phyloP scores from a whole-genome alignment of 345 rosid species.

The Populus ilicifolia region DNA sequence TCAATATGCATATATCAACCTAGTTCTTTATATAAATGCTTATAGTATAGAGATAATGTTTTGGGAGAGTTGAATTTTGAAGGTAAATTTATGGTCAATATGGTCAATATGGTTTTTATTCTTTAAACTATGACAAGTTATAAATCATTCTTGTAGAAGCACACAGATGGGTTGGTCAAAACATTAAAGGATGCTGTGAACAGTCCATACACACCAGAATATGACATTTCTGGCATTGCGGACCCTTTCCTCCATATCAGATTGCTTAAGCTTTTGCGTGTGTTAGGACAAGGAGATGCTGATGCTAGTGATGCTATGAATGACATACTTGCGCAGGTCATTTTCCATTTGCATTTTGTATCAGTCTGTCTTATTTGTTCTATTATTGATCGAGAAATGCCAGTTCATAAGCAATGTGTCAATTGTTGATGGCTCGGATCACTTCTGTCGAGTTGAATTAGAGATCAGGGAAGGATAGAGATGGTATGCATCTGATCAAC shows the following conservation, averaged over 20 bases:
- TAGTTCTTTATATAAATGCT: neutral
- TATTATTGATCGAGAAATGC: neutral
- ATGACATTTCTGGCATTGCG: conserved; percentile 94
- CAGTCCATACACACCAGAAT: conserved; percentile 96
- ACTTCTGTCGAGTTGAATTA: neutral
- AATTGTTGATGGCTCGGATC: neutral
- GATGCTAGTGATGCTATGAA: conserved; percentile 96
- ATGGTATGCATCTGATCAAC: neutral
- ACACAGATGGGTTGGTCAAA: conserved; percentile 84
- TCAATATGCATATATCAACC: neutral
- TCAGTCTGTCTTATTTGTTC: neutral
- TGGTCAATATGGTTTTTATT: neutral
- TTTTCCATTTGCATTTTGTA: conserved; percentile 22
- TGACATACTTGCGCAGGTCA: conserved; percentile 98
- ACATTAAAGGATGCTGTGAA: conserved; percentile 79
- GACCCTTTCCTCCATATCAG: conserved; percentile 99
- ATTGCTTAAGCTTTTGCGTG: conserved; percentile 80
- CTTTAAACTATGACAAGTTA: conserved; percentile 3
- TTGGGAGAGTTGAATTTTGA: neutral
- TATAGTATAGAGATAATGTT: neutral
- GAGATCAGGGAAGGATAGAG: neutral
- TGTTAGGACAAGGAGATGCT: conserved; percentile 90
- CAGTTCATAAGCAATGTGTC: neutral
- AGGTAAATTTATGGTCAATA: neutral
- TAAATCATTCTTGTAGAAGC: conserved; percentile 51